These are phyloP conservation scores for Fusarium sp. DNA, from an alignment of 2,329 filamentous ascomycete genomes.

Conservation along the genomic window DNA sequence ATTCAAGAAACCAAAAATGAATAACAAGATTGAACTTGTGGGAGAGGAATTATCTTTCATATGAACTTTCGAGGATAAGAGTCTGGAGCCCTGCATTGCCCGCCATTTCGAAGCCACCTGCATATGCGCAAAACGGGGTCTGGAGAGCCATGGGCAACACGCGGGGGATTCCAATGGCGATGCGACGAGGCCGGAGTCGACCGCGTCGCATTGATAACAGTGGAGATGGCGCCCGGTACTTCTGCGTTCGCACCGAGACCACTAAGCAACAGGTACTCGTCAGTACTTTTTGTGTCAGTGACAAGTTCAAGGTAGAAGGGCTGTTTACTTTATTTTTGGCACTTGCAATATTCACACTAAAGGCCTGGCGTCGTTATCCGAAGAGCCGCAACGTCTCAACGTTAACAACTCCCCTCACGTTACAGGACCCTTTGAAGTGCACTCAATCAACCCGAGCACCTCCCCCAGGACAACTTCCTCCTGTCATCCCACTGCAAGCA, in stretches of 20 bases:
- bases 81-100: conserved; percentile 31
- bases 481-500: conserved; percentile 13
- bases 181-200: conserved; percentile 30
- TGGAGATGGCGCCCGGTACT: background rate
- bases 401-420: conserved; percentile 17
- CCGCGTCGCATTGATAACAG: conserved; percentile 27
- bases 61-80: conserved; percentile 38
- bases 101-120: conserved; percentile 34
- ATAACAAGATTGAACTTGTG: conserved; percentile 24
- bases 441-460: background rate
- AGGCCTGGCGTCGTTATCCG: background rate
- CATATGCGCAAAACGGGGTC: conserved; percentile 45
- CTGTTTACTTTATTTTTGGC: conserved; percentile 17
- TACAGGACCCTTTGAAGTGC: conserved; percentile 5
- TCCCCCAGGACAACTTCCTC: background rate
- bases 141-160: conserved; percentile 14
- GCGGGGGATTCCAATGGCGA: conserved; percentile 17
- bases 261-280: background rate
- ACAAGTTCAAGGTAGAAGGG: background rate
- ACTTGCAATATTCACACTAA: conserved; percentile 13
- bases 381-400: conserved; percentile 6
- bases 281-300: background rate
- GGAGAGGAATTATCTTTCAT: conserved; percentile 28
- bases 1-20: conserved; percentile 1
- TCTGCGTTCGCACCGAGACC: background rate